These are phyloP conservation scores for Podosphaera aphanis DNA, from an alignment of 2,329 filamentous ascomycete genomes.

Conservation along the genomic window DNA sequence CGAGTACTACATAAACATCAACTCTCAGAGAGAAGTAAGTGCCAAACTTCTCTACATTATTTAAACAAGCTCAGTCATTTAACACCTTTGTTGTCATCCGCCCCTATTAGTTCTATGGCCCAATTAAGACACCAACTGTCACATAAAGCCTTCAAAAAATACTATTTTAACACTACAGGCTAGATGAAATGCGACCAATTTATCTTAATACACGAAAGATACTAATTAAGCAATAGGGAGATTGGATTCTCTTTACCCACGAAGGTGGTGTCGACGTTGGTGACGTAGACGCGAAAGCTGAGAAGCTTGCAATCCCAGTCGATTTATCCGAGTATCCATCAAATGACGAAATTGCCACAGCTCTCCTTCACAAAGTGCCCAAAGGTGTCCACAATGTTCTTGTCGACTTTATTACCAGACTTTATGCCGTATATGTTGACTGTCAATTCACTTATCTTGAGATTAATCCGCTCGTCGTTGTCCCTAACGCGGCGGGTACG, in stretches of 20 bases:
- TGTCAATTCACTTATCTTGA: conserved; percentile 99
- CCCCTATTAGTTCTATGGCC: no score
- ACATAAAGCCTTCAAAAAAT: no score
- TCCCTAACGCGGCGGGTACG: conserved; percentile 78
- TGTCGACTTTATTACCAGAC: conserved; percentile 93
- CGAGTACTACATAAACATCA: conserved; percentile 99
- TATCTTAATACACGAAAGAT: background rate
- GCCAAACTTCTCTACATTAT: conserved; percentile 19
- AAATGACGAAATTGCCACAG: conserved; percentile 72
- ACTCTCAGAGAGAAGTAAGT: conserved; percentile 91
- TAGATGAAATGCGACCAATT: background rate
- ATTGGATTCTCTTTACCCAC: conserved; percentile 99
- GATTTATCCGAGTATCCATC: conserved; percentile 87
- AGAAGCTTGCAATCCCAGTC: conserved; percentile 95
- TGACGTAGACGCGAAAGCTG: conserved; percentile 94
- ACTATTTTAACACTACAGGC: no score
- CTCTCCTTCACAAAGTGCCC: conserved; percentile 80
- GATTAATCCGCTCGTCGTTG: conserved; percentile 97
- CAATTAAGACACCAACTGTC: no score
- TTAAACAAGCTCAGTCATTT: background rate
- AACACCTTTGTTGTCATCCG: no score
- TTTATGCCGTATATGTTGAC: conserved; percentile 98
- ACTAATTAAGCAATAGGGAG: conserved; percentile 40
- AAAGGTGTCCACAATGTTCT: conserved; percentile 92
- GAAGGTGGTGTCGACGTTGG: conserved; percentile 98